Conservation (phyloP, 768 basidiomycete species). For the Phaffia australis region DNA sequence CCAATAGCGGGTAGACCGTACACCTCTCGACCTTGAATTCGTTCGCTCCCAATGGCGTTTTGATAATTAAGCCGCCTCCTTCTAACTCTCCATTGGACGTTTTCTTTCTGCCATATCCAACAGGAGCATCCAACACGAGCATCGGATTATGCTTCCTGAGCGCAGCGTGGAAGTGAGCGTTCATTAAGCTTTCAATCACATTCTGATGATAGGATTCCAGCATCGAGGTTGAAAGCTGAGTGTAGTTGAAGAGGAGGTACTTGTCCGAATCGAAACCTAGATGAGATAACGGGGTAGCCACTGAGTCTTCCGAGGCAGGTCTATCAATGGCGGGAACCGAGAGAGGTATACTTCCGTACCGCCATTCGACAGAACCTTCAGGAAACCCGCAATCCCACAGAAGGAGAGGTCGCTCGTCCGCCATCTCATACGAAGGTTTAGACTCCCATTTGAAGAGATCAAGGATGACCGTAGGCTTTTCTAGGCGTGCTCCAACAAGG, state of each 20-base stretch:
- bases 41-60: conserved; percentile 61
- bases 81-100: not conserved
- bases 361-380: conserved; percentile 54
- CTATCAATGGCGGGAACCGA: conserved; percentile 22
- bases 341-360: conserved; percentile 45
- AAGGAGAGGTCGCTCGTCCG: conserved; percentile 77
- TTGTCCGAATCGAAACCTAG: conserved; percentile 21
- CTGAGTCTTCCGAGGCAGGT: not conserved
- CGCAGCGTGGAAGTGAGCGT: conserved; percentile 21
- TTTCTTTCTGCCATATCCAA: not conserved
- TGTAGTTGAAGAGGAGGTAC: conserved; percentile 19
- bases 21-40: conserved; percentile 45
- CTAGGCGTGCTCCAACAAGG: conserved; percentile 71
- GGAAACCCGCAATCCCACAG: conserved; percentile 80
- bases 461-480: conserved; percentile 57
- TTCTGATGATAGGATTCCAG: conserved; percentile 42
- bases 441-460: conserved; percentile 53
- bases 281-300: not conserved
- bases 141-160: conserved; percentile 12
- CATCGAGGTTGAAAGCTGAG: conserved; percentile 25
- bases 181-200: conserved; percentile 41
- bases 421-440: conserved; percentile 90
- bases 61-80: conserved; percentile 1
- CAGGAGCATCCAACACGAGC: conserved; percentile 5
- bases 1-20: conserved; percentile 55